Base-by-base conservation (phyloP, 1,139 yeast genomes). In the Candida tropicalis region DNA sequence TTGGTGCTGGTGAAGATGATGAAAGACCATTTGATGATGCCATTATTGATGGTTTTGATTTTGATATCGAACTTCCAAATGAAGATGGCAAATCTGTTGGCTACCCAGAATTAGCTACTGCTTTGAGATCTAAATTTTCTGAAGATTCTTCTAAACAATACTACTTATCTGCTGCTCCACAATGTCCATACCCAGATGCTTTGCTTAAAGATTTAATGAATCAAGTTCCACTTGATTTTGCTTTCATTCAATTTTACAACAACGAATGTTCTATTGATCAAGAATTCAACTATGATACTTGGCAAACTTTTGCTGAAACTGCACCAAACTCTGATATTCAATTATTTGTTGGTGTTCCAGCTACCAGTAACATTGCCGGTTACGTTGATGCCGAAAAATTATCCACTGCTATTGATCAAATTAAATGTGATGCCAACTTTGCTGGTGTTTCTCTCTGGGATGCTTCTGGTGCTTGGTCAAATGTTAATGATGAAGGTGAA, bases 391-490 rank as follows among this genome's bases (percentile, higher is more conserved):
- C 54, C 20, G 43, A 40, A 8, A 15, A 42, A 29, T 44, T 52
- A 37, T 44, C 47, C n/a, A 16, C 34, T 24, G 40, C 47, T 31
- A 60, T 81, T 40, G 55, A 61, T 7, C 48, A 62, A 5, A 71
- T 82, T 44, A 66, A 73, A 40, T 56, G 68, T 41, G 63, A 68
- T 38, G 59, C 76, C 42, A 55, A 60, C 51, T 87, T 90, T 58
- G 97, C 95, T 50, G 97, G 97, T 62, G 76, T 90, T 53, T 82
- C 87, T 69, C 65, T 89, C 45, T 90, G 97, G 97, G 97, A 90
- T 64, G 97, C 96, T 40, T 84, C 93, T 40, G 89, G 85, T 64
- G 90, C 86, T n/a, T 77, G 73, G 59, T 58, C 74, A 17, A 87
- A 87, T 58, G 61, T 57, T 23, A 68, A 72, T 37, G 38, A 16